Evolutionary conservation across 495 filamentous ascomycete genomes (phyloP).

Genomic region (Glutinoglossum americanum): DNA sequence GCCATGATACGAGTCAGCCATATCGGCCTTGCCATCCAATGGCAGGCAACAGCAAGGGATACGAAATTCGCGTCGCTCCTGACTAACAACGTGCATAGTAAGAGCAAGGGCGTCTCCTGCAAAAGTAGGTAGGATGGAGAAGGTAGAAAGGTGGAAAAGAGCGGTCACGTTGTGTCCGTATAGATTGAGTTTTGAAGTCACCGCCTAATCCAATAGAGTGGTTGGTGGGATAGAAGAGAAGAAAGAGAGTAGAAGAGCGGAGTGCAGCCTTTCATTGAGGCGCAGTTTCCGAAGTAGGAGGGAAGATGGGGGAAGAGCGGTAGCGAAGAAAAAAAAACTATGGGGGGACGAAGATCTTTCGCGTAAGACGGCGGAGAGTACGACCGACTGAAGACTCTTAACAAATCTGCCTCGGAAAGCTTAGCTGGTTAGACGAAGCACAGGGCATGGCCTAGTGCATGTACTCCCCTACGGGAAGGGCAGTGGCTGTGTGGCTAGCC

Average conservation of each 20-base stretch:
- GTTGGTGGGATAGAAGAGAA: neutral
- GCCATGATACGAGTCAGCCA: neutral
- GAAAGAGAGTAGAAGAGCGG: neutral
- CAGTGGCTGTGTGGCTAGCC: too few relatives aligned
- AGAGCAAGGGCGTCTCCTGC: neutral
- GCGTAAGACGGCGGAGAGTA: neutral
- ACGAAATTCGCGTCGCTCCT: neutral
- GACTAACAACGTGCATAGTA: neutral
- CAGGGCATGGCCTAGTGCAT: neutral
- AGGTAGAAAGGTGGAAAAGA: neutral
- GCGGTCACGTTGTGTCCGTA: neutral
- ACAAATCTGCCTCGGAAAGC: neutral
- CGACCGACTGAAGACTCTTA: neutral
- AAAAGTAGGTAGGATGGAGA: neutral
- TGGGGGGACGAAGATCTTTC: too few relatives aligned
- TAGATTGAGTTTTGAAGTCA: neutral
- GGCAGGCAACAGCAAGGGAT: neutral
- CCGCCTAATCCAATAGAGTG: neutral
- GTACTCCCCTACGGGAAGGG: too few relatives aligned
- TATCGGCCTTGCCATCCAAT: neutral
- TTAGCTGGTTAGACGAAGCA: neutral
- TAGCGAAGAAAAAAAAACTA: neutral
- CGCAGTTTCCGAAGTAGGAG: neutral
- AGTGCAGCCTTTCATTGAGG: neutral
- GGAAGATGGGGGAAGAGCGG: neutral